A percentile compares a stretch with the other conserved stretches of the same genome.
Evolutionary conservation across 1,139 yeast species (phyloP).

Genomic region (Meyerozyma guilliermondii): DNA sequence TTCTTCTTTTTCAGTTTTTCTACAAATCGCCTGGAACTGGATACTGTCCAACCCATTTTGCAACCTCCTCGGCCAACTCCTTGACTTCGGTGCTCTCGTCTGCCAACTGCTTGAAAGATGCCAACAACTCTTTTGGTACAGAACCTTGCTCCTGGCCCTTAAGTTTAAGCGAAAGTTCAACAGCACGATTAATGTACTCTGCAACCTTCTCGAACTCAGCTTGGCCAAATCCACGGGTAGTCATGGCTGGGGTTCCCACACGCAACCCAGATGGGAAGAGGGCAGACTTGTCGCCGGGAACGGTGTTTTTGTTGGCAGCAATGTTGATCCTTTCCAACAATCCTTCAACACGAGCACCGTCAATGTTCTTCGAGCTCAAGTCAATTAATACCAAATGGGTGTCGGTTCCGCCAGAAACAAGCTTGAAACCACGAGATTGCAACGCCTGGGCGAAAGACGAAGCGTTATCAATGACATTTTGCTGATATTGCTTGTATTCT

Average conservation of each 20-base stretch:
- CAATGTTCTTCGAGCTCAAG: constrained; percentile 83
- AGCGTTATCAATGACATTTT: constrained; percentile 84
- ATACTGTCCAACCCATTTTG: constrained; percentile 59
- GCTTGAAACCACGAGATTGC: constrained; percentile 63
- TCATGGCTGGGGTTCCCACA: constrained; percentile 98
- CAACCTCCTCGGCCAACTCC: constrained; percentile 56
- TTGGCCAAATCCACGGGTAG: constrained; percentile 91
- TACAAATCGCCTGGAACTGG: constrained; percentile 77
- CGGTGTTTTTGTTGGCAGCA: constrained; percentile 94
- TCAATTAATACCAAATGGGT: constrained; percentile 93
- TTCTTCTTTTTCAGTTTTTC: neutral
- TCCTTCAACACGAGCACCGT: constrained; percentile 96
- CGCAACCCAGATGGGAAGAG: constrained; percentile 97
- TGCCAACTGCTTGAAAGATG: constrained; percentile 61
- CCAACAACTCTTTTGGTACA: constrained; percentile 59
- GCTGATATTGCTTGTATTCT: constrained; percentile 87
- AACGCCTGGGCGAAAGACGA: constrained; percentile 76
- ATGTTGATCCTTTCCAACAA: constrained; percentile 93
- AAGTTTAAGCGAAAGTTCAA: constrained; percentile 56
- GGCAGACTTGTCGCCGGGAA: constrained; percentile 98
- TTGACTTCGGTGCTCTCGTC: constrained; percentile 53
- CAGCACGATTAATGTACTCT: constrained; percentile 77
- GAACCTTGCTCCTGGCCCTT: constrained; percentile 57
- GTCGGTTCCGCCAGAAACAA: constrained; percentile 94
- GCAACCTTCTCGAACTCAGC: constrained; percentile 83